Percentiles rank a stretch among this genome's conserved stretches.
Evolutionary conservation across 352 stramenopile species (phyloP).

Genomic region (Paralagenidium karlingii): DNA sequence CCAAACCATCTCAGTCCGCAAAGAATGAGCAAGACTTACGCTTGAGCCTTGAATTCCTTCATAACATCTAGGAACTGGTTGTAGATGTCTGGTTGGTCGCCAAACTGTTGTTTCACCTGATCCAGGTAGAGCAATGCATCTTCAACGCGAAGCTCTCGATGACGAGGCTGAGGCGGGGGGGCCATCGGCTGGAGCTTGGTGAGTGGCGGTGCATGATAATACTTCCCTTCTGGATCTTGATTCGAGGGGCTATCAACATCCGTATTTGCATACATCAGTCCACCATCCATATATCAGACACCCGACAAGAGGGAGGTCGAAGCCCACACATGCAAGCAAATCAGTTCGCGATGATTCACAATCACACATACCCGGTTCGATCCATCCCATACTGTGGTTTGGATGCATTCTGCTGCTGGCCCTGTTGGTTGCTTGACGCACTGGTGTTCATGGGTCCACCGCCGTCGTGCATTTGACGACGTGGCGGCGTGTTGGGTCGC

Average conservation of each 20-base stretch:
- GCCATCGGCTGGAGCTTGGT: not conserved
- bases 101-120: slow-evolving; percentile 99
- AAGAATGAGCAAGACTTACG: slow-evolving; percentile 11
- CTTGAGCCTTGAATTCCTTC: slow-evolving; percentile 99
- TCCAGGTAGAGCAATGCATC: slow-evolving; percentile 99
- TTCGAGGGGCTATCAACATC: not conserved
- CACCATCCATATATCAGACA: too few species aligned
- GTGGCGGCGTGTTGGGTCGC: too few species aligned
- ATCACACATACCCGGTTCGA: too few species aligned
- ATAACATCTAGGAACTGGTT: slow-evolving; percentile 99
- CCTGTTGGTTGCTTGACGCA: too few species aligned
- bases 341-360: too few species aligned
- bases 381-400: too few species aligned
- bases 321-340: too few species aligned
- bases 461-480: too few species aligned
- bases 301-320: too few species aligned
- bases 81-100: slow-evolving; percentile 98
- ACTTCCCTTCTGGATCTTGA: not conserved
- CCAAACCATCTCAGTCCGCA: too few species aligned
- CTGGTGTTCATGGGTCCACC: too few species aligned
- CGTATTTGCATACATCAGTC: not conserved
- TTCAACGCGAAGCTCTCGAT: slow-evolving; percentile 88
- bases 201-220: not conserved
- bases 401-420: too few species aligned
- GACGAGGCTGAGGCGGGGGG: slow-evolving; percentile 9